These are phyloP conservation scores for Yamadazyma taylorii DNA, from an alignment of 1,139 yeast genomes.

Conservation along the genomic window DNA sequence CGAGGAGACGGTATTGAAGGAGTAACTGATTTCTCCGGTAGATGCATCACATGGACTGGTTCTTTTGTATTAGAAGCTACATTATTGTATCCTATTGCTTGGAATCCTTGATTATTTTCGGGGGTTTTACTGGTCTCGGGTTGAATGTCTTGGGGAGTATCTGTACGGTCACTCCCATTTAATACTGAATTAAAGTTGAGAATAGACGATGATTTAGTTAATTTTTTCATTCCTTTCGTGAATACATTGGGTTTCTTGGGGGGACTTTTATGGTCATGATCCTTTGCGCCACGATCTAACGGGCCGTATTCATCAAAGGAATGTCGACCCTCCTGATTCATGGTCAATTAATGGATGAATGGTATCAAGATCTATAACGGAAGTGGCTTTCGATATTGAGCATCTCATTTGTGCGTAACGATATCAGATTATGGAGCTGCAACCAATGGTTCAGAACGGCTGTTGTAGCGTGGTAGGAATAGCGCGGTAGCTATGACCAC, in stretches of 20 bases:
- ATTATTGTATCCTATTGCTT: constrained; percentile 36
- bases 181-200: constrained; percentile 17
- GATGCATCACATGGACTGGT: constrained; percentile 31
- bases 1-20: constrained; percentile 13
- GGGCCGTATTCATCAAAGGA: background rate
- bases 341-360: background rate
- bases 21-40: constrained; percentile 21
- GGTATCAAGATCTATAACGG: background rate
- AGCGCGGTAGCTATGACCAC: no score
- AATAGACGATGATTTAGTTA: constrained; percentile 23
- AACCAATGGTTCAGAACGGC: no score
- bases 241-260: constrained; percentile 19
- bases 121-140: constrained; percentile 1
- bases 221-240: constrained; percentile 22
- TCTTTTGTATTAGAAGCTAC: constrained; percentile 24
- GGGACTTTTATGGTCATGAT: constrained; percentile 6
- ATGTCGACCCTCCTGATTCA: background rate
- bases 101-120: constrained; percentile 19
- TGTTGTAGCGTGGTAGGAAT: no score
- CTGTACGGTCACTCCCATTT: constrained; percentile 4
- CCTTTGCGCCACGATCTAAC: background rate
- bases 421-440: no score
- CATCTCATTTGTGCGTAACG: no score
- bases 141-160: constrained; percentile 1
- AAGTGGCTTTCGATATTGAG: constrained; percentile 1